Conservation (phyloP, 2,329 filamentous ascomycete species). For the Chalaropsis thielavioides region DNA sequence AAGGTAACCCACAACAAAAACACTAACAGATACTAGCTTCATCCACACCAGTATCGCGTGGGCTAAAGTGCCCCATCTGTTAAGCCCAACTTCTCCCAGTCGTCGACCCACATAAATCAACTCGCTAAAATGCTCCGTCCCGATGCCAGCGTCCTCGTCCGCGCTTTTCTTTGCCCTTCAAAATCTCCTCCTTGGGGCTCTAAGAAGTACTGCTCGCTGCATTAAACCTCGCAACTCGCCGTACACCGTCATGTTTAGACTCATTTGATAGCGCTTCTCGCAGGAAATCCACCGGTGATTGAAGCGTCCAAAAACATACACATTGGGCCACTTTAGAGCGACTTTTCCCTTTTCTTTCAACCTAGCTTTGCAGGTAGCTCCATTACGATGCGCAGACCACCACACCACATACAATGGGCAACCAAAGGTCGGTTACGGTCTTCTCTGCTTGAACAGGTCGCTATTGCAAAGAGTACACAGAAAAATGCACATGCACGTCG, state of each 20-base stretch:
- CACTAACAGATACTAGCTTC: conserved; percentile 2
- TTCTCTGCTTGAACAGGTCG: background rate
- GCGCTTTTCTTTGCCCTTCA: conserved; percentile 9
- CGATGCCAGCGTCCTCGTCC: conserved; percentile 13
- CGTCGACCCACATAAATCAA: conserved; percentile 7
- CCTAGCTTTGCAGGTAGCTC: background rate
- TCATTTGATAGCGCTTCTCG: conserved; percentile 13
- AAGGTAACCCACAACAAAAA: background rate
- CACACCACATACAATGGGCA: background rate
- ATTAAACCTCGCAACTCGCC: background rate
- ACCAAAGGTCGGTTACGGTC: background rate
- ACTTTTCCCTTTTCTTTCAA: background rate
- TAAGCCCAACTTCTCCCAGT: conserved; percentile 6
- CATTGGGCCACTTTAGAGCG: background rate
- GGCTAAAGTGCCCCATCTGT: background rate
- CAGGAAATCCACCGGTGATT: background rate
- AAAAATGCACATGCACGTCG: background rate
- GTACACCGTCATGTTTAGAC: conserved; percentile 9
- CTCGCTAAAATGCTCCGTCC: conserved; percentile 17
- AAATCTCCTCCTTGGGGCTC: conserved; percentile 12
- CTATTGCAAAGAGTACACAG: background rate
- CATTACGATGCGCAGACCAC: background rate
- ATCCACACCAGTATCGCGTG: background rate
- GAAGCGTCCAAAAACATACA: background rate
- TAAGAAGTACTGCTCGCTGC: background rate